Evolutionary conservation across 768 basidiomycete genomes (phyloP).

Genomic region (Leccinum boreale): DNA sequence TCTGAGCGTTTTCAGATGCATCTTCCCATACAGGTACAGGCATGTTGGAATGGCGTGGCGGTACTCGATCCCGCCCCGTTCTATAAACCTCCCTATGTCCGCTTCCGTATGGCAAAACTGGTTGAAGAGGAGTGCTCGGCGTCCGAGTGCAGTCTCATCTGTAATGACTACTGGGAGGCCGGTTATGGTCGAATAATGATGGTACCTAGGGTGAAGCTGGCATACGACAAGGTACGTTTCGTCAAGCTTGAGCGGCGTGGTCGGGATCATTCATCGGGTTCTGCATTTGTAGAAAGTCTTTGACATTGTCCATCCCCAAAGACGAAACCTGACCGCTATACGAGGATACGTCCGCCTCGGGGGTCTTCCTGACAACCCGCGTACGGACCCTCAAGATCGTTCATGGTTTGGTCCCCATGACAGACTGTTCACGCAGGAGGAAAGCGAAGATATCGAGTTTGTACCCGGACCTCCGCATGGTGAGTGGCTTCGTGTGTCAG

Average conservation of each 20-base stretch:
- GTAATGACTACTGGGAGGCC: constrained; percentile 97
- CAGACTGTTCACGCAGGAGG: constrained; percentile 86
- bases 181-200: constrained; percentile 97
- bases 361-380: constrained; percentile 94
- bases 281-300: constrained; percentile 70
- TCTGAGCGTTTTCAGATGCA: constrained; percentile 84
- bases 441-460: constrained; percentile 75
- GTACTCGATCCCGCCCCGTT: constrained; percentile 94
- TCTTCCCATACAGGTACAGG: constrained; percentile 93
- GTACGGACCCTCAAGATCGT: constrained; percentile 96
- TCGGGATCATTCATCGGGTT: constrained; percentile 1
- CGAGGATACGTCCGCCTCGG: constrained; percentile 92
- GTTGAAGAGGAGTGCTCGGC: constrained; percentile 91
- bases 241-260: not conserved
- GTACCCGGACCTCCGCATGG: constrained; percentile 80
- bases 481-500: constrained; percentile 28
- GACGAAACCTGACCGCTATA: constrained; percentile 93
- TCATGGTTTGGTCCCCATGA: constrained; percentile 98
- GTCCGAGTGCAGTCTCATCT: constrained; percentile 92
- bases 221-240: constrained; percentile 77
- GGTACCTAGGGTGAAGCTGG: constrained; percentile 95
- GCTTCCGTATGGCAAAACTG: constrained; percentile 93
- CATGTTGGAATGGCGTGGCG: constrained; percentile 98
- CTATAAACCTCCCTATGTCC: constrained; percentile 85
- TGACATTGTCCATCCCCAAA: constrained; percentile 87